Evolutionary conservation across 2,329 filamentous ascomycete species (phyloP).

Genomic region (Zymoseptoria crescenta): DNA sequence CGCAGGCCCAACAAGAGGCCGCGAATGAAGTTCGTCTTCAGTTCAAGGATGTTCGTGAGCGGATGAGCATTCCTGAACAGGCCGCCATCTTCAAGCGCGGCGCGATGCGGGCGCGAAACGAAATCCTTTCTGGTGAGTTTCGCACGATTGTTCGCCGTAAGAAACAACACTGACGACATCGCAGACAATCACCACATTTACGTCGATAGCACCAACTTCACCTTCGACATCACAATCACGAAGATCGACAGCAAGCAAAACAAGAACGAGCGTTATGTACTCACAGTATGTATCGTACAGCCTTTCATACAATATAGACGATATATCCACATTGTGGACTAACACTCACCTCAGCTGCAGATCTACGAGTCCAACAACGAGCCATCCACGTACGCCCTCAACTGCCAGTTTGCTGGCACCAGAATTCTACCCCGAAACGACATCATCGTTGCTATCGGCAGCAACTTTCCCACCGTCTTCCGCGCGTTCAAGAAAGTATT

Average conservation of each 20-base stretch:
- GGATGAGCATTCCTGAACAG: slow-evolving; percentile 16
- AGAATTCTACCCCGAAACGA: slow-evolving; percentile 12
- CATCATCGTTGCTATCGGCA: slow-evolving; percentile 27
- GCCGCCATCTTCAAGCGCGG: slow-evolving; percentile 18
- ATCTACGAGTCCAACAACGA: slow-evolving; percentile 58
- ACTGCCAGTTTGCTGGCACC: slow-evolving; percentile 29
- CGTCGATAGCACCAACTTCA: slow-evolving; percentile 53
- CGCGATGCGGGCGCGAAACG: slow-evolving; percentile 21
- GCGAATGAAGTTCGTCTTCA: slow-evolving; percentile 3
- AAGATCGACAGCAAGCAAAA: slow-evolving; percentile 44
- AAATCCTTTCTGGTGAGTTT: slow-evolving; percentile 31
- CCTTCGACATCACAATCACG: slow-evolving; percentile 55
- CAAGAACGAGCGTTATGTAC: slow-evolving; percentile 49
- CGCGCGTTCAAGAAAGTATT: slow-evolving; percentile 34
- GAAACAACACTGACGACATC: slow-evolving; percentile 2
- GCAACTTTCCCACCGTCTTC: slow-evolving; percentile 29
- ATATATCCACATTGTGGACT: slow-evolving; percentile 3
- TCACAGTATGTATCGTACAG: slow-evolving; percentile 46
- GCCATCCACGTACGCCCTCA: slow-evolving; percentile 55
- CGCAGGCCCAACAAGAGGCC: slow-evolving; percentile 17
- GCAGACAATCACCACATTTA: slow-evolving; percentile 59
- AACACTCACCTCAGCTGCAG: slow-evolving; percentile 36
- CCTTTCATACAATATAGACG: background rate
- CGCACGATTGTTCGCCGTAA: slow-evolving; percentile 2
- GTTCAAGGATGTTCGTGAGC: slow-evolving; percentile 10